Evolutionary conservation across 83 land plant species (phyloP), one percentile per base, ranked within the genome.

Genomic region (Picea abies): DNA sequence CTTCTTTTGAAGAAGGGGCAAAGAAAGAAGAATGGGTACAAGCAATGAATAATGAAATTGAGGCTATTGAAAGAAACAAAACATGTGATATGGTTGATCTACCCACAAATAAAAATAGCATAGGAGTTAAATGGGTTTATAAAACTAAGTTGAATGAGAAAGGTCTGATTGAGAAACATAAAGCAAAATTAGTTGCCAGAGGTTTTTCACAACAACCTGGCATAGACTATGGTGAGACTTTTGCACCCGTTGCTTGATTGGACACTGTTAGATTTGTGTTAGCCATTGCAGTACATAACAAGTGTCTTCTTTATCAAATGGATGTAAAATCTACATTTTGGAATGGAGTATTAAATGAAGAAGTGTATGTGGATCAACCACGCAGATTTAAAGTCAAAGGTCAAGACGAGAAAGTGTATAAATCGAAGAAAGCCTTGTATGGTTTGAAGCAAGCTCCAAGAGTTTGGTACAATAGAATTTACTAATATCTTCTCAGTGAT

Each of bases 51-150:
- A 76, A 39, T 5, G 80, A 86, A 68, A 81, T 89, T 58, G 47
- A 41, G 26, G 8, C 83, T 3, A 81, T 89, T 22, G 78, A 79
- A 16, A 60, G 62, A 60, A 83, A 86, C 60, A 12, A 84, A 5
- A 89, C 91, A 17, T 90, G 87, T 87, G 81, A 82, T 52, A 4
- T 85, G 3, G 29, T 60, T 15, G 80, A 79, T 15, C 60, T 81
- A 47, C 86, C 84, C 1, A 5, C 25, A 56, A 83, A 82, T 10
- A 60, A 39, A 16, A 58, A 56, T 6, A 2, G 10, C 5, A 65
- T 86, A 60, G 76, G 63, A 6, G 62, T 76, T 0, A 85, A 75
- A 62, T 87, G 84, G 87, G 83, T 85, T 62, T 90, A 44, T 80
- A 85, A 84, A 81, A 68, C 23, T 2, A 84, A 85, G 35, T 12